Base-by-base conservation (phyloP, 148 eudicot species). In the Talinum fruticosum region DNA sequence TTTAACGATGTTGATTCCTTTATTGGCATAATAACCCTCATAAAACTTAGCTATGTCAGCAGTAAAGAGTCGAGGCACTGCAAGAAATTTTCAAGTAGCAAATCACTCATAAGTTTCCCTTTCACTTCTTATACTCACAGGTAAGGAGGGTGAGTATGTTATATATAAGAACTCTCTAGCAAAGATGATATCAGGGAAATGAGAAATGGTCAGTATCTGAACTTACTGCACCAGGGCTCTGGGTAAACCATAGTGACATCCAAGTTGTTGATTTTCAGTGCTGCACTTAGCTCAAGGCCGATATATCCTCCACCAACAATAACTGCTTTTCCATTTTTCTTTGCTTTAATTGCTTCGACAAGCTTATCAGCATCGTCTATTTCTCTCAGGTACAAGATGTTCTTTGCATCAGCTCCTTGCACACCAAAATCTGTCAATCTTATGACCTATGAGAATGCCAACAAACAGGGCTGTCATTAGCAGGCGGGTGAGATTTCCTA, bases 151-250 rank as follows among this genome's bases (percentile, higher is more conserved):
- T 26, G 1, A 34, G 29, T 61, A n/a, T n/a, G n/a, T n/a, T n/a
- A n/a, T n/a, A n/a, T n/a, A n/a, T n/a, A n/a, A n/a, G n/a, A n/a
- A n/a, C n/a, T n/a, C n/a, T n/a, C n/a, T n/a, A n/a, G n/a, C n/a
- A n/a, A n/a, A n/a, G n/a, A n/a, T n/a, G n/a, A n/a, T n/a, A n/a
- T n/a, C n/a, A n/a, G n/a, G n/a, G 47, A 41, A 41, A 10, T 41
- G 47, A 41, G 47, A 41, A 0, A 41, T 41, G 12, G 12, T 41
- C 12, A 41, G 47, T 10, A n/a, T 68, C 2, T 32, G 30, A 30
- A 91, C 99, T 90, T 93, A 96, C 99, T 96, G 95, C 99, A 96
- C 98, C 98, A 93, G 33, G 99, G 99, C 85, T 96, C 99, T 35
- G 99, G 99, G 86, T 91, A 96, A 71, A 96, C 99, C 99, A 96